Conservation (phyloP, 768 basidiomycete species). For the Suillus bovinus region DNA sequence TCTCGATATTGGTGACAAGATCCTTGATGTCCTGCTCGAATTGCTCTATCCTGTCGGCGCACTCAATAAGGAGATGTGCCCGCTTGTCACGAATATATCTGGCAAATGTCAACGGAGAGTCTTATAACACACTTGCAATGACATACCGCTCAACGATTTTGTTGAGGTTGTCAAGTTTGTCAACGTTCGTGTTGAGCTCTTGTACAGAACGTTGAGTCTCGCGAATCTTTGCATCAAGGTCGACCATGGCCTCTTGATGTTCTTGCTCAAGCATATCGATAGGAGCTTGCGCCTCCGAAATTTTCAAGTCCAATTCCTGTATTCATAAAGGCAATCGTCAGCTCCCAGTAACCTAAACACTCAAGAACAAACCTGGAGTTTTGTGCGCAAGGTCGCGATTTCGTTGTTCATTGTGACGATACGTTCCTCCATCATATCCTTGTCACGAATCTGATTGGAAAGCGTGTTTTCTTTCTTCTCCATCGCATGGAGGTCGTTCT, state of each 20-base stretch:
- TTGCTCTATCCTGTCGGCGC: conserved; percentile 51
- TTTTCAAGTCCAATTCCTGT: conserved; percentile 65
- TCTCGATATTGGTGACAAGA: conserved; percentile 40
- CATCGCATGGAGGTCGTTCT: conserved; percentile 62
- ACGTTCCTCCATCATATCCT: conserved; percentile 52
- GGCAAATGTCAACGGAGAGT: neutral
- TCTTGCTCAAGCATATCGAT: conserved; percentile 63
- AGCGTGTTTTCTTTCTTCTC: conserved; percentile 62
- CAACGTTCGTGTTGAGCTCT: conserved; percentile 64
- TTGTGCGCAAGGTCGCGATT: conserved; percentile 41
- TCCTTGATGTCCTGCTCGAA: conserved; percentile 47
- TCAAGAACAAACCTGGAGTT: conserved; percentile 48
- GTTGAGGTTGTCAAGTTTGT: conserved; percentile 60
- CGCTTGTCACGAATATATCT: conserved; percentile 79
- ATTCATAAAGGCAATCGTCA: conserved; percentile 2
- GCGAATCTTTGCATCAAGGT: conserved; percentile 46
- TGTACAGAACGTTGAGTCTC: conserved; percentile 58
- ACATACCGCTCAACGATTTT: conserved; percentile 66
- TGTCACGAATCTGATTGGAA: conserved; percentile 58
- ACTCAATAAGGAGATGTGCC: conserved; percentile 59
- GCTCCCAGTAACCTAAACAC: neutral
- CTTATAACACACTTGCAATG: neutral
- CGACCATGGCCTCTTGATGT: conserved; percentile 48
- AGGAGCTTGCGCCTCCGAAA: conserved; percentile 61
- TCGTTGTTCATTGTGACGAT: conserved; percentile 62